Base-by-base conservation (phyloP, 495 filamentous ascomycete species). In the Thozetella sp. region DNA sequence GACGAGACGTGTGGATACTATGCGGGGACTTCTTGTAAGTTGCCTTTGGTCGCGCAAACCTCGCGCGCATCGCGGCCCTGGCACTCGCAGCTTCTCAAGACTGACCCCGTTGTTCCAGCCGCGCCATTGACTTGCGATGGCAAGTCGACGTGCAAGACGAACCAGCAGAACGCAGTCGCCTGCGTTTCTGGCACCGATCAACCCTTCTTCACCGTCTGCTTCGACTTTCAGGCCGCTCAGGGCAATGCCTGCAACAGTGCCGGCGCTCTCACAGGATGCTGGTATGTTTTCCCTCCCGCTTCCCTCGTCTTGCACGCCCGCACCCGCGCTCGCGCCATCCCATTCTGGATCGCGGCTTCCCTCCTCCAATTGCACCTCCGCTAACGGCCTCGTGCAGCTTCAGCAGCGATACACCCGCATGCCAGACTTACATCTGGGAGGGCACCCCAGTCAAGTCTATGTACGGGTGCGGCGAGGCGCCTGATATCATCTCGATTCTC, bases 371-470 rank as follows among this genome's bases (percentile, higher is more conserved):
- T 58, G 19, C 11, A 45, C 15, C 2, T 55, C 30, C 26, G 24
- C 43, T 30, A 58, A n/a, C n/a, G n/a, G n/a, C n/a, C n/a, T n/a
- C n/a, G n/a, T n/a, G n/a, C n/a, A n/a, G 58, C 22, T 26, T 23
- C 25, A 60, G 58, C 12, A 61, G 34, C 13, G 25, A 62, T 11
- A 57, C 2, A 34, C 58, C 55, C 37, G 64, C 63, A 17, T 80
- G 75, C 58, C 67, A 67, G 0, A 78, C 72, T 0, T 75, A 73
- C 51, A 26, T 75, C 22, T 78, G 76, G 75, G 60, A 69, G 0
- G 72, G 65, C 52, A 2, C 59, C 0, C 65, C 71, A 0, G 46
- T 22, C 3, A 65, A 63, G 22, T 72, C 64, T 53, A 77, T 78
- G 75, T 75, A 69, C 54, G 58, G 67, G 19, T 80, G 76, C 60